Conservation (phyloP, 140 eudicot genomes). For the Senecio squalidus region DNA sequence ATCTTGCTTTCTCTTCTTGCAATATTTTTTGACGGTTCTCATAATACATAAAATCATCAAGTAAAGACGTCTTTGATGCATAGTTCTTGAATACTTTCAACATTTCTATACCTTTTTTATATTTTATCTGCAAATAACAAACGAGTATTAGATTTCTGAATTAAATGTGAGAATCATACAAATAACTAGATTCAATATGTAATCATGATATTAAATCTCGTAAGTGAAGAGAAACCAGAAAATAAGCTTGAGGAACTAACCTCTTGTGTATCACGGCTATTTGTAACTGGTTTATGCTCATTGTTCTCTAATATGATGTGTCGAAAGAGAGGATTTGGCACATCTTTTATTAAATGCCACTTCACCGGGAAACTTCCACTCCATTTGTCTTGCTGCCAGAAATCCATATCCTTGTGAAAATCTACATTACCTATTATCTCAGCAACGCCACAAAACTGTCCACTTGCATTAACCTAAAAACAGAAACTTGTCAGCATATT, state of each 20-base stretch:
- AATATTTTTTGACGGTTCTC: conserved; percentile 75
- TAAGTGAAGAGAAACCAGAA: not conserved
- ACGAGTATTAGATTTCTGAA: not conserved
- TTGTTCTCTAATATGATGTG: conserved; percentile 88
- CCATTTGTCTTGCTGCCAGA: conserved; percentile 99
- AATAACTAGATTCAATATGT: not conserved
- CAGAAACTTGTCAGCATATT: not conserved
- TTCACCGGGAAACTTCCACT: conserved; percentile 94
- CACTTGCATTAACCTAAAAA: conserved; percentile 86
- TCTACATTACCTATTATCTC: conserved; percentile 92
- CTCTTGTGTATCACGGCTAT: conserved; percentile 97
- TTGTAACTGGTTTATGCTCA: conserved; percentile 91
- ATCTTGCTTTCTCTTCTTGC: conserved; percentile 72
- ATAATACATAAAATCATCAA: conserved; percentile 92
- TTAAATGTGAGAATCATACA: not conserved
- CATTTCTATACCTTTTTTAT: conserved; percentile 78
- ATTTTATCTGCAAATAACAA: conserved; percentile 48
- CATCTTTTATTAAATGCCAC: conserved; percentile 95
- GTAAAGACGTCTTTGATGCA: conserved; percentile 63
- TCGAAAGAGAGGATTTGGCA: conserved; percentile 78
- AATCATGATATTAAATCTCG: not conserved
- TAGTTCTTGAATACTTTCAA: conserved; percentile 65
- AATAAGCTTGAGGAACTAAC: conserved; percentile 28
- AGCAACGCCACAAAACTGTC: conserved; percentile 96
- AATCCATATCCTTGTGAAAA: conserved; percentile 86